phyloP scores from a whole-genome alignment of 176 grass and related monocot genomes.

The Eremochloa ophiuroides region DNA sequence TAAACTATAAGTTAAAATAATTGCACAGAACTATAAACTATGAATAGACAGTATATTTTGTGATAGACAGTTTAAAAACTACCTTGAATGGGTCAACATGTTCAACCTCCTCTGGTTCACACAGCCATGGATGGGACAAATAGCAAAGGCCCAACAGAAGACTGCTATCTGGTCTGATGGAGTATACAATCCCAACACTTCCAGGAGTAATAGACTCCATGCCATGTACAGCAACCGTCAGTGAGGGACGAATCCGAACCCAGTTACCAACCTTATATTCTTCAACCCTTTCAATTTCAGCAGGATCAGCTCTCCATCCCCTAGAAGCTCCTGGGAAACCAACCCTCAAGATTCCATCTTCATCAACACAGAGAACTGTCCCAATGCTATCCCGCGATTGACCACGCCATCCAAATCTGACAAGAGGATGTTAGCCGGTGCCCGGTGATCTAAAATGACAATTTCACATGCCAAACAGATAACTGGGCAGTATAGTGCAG shows the following conservation, averaged over 20 bases:
- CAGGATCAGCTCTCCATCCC: conserved; percentile 99
- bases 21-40: background rate
- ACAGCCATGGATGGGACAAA: conserved; percentile 83
- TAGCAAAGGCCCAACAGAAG: conserved; percentile 93
- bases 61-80: conserved; percentile 30
- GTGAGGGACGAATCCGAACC: conserved; percentile 75
- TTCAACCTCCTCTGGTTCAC: conserved; percentile 98
- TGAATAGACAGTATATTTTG: background rate
- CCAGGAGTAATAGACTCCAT: conserved; percentile 93
- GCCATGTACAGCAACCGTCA: conserved; percentile 80
- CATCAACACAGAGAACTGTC: conserved; percentile 96
- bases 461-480: background rate
- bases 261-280: conserved; percentile 97
- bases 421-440: conserved; percentile 24
- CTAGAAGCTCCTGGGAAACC: conserved; percentile 99
- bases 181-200: conserved; percentile 90
- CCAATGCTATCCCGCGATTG: conserved; percentile 97
- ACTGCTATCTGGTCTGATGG: conserved; percentile 98
- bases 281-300: conserved; percentile 98
- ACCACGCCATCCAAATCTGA: conserved; percentile 95
- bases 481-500: background rate
- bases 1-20: background rate
- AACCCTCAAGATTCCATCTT: conserved; percentile 94
- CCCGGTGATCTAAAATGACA: background rate
- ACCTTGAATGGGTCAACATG: conserved; percentile 97